Evolutionary conservation across 1,284 basidiomycete genomes (phyloP).

Genomic region (Pyrrhoderma lamaoense): DNA sequence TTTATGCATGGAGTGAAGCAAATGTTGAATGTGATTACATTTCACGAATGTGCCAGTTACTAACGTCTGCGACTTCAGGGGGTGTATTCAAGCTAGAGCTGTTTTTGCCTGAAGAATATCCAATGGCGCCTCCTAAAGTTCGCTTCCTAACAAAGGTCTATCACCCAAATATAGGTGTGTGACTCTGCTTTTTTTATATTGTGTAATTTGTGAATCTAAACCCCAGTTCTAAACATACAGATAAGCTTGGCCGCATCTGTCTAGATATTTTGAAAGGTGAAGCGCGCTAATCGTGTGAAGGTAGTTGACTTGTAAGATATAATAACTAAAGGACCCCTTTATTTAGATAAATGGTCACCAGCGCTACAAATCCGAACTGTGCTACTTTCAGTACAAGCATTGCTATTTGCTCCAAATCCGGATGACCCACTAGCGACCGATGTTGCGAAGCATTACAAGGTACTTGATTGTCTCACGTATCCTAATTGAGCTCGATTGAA

Average conservation of each 20-base stretch:
- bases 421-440: slow-evolving; percentile 99
- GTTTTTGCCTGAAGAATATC: slow-evolving; percentile 98
- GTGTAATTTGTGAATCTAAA: not conserved
- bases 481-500: not conserved
- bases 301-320: not conserved
- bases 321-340: not conserved
- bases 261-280: slow-evolving; percentile 93
- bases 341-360: slow-evolving; percentile 98
- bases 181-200: not conserved
- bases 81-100: slow-evolving; percentile 94
- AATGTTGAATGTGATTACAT: not conserved
- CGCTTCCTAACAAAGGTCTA: slow-evolving; percentile 99
- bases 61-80: slow-evolving; percentile 39
- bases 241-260: slow-evolving; percentile 97
- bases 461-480: not conserved
- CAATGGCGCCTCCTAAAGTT: slow-evolving; percentile 98
- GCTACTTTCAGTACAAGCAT: slow-evolving; percentile 91
- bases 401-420: slow-evolving; percentile 93
- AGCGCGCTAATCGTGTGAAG: not conserved
- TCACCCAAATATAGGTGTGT: slow-evolving; percentile 95
- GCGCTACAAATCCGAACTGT: slow-evolving; percentile 98
- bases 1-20: not conserved
- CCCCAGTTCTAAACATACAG: slow-evolving; percentile 34
- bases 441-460: slow-evolving; percentile 96
- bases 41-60: not conserved